These are phyloP conservation scores for Lentinula novae-zelandiae DNA, from an alignment of 1,284 basidiomycete species.

Conservation along the genomic window DNA sequence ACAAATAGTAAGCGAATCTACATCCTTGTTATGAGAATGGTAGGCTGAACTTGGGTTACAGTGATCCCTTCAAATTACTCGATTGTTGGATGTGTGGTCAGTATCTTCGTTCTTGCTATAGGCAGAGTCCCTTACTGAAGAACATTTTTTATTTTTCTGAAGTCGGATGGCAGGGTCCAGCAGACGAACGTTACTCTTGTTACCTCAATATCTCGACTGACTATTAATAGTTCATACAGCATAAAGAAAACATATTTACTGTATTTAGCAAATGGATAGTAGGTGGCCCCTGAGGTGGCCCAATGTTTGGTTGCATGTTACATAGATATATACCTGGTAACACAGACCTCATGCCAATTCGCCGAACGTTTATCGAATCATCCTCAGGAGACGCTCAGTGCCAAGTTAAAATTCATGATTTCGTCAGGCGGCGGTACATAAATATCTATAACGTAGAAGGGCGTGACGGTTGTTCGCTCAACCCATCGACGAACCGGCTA, in stretches of 20 bases:
- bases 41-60: constrained; percentile 17
- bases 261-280: too few species aligned
- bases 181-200: constrained; percentile 12
- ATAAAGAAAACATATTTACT: too few species aligned
- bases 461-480: background rate
- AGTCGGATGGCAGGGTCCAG: constrained; percentile 13
- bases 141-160: background rate
- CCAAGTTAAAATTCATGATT: background rate
- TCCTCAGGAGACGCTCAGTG: too few species aligned
- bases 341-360: too few species aligned
- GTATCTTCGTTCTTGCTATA: constrained; percentile 18
- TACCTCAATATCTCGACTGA: constrained; percentile 7
- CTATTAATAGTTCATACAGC: background rate
- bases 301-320: too few species aligned
- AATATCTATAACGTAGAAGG: background rate
- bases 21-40: background rate
- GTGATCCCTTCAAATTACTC: constrained; percentile 49
- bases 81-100: constrained; percentile 62
- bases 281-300: too few species aligned
- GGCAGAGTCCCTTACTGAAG: background rate
- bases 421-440: background rate
- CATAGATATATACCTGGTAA: too few species aligned
- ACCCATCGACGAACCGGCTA: background rate
- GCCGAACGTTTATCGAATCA: too few species aligned
- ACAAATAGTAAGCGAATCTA: constrained; percentile 46